Percentiles rank a stretch among this genome's conserved stretches.
Evolutionary conservation across 2,329 filamentous ascomycete genomes (phyloP).

Genomic region (Trichoderma oligosporum): DNA sequence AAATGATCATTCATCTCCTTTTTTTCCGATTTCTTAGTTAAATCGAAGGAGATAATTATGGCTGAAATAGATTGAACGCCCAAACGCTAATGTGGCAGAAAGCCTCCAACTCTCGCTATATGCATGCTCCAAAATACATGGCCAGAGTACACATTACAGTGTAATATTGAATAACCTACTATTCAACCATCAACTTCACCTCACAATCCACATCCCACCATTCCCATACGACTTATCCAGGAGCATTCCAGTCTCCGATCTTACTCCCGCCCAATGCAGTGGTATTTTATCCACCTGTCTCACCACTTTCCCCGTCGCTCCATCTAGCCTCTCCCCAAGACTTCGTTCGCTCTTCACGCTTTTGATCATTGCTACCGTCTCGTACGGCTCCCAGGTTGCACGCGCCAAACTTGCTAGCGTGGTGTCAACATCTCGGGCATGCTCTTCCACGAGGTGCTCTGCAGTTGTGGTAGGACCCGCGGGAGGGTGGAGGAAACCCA

Average conservation of each 20-base stretch:
- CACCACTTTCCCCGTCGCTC: conserved; percentile 48
- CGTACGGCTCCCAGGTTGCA: conserved; percentile 42
- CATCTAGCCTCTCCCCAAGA: conserved; percentile 44
- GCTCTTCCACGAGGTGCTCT: conserved; percentile 30
- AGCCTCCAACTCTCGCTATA: too few species aligned
- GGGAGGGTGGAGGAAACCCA: conserved; percentile 53
- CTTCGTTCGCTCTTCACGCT: conserved; percentile 41
- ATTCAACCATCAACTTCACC: conserved; percentile 19
- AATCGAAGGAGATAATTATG: too few species aligned
- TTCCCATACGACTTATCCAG: conserved; percentile 48
- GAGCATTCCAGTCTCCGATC: conserved; percentile 45
- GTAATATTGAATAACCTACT: background rate
- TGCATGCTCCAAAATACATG: background rate
- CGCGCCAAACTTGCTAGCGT: conserved; percentile 46
- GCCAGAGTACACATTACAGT: background rate
- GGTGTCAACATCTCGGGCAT: conserved; percentile 41
- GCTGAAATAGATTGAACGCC: too few species aligned
- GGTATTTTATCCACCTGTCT: conserved; percentile 56
- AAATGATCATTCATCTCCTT: too few species aligned
- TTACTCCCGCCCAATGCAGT: conserved; percentile 55
- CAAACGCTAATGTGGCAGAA: too few species aligned
- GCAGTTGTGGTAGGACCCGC: conserved; percentile 19
- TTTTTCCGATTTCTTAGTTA: too few species aligned
- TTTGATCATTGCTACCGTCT: conserved; percentile 38
- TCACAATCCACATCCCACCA: conserved; percentile 47